Evolutionary conservation across 495 filamentous ascomycete species (phyloP), one percentile per base, ranked within the genome.

Genomic region (Penicillium crystallinum): DNA sequence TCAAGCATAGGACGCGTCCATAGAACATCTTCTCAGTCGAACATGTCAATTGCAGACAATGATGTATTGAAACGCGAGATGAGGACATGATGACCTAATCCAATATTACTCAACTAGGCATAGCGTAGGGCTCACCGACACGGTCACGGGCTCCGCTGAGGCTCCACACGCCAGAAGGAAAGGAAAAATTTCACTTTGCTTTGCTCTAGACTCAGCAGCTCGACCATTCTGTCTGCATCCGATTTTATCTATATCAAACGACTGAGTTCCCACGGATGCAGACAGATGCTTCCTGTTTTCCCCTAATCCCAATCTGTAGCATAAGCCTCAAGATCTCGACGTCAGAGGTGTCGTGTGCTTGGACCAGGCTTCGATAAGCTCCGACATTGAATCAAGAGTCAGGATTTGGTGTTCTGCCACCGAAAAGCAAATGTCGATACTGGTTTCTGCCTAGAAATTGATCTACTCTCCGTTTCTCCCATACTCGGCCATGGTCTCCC

Each of bases 401-500:
- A 11, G 19, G 19, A 33, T 30, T 57, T 33, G 42, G 31, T 46
- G 10, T 41, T 40, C 19, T 23, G 43, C 29, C 34, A 35, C 49
- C 34, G 48, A 34, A 25, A 44, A 55, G 22, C 49, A 52, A 49
- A 69, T 74, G 65, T 65, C 55, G 51, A 55, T 15, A 50, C 37
- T 18, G 12, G 43, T 21, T 30, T 46, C 39, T 49, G 23, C 40
- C 42, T 48, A 49, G 40, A 50, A 35, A 38, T 11, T 4, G 46
- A 53, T 53, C 12, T 41, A 27, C 52, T 36, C 25, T 39, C 6
- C 21, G 8, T 25, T 8, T 36, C 3, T 50, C 29, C 18, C 53
- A 43, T 40, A 44, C 48, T 41, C 52, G 59, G 64, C 56, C 61
- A 78, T 77, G 74, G 72, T 73, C 42, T 70, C 70, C 54, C 59